These are phyloP conservation scores for Vicia sativa DNA, from an alignment of 306 rosid species.

Conservation along the genomic window DNA sequence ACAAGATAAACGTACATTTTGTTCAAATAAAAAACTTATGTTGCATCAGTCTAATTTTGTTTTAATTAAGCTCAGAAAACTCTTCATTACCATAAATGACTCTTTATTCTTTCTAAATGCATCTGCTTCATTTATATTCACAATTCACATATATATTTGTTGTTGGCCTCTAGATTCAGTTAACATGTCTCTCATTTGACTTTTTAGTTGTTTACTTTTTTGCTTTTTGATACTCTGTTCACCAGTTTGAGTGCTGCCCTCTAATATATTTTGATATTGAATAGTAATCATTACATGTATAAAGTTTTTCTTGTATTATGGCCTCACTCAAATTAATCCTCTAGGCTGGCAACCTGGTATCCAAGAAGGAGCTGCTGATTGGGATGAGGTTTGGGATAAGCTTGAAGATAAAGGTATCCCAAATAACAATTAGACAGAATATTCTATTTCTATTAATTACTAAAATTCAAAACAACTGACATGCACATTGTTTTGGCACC, in stretches of 20 bases:
- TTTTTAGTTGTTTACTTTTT: conserved; percentile 28
- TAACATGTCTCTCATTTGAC: background rate
- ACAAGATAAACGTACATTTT: conserved; percentile 19
- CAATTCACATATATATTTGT: background rate
- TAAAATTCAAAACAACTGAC: conserved; percentile 1
- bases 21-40: background rate
- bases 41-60: conserved; percentile 12
- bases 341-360: conserved; percentile 95
- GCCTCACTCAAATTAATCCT: conserved; percentile 36
- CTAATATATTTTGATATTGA: conserved; percentile 25
- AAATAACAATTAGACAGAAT: conserved; percentile 32
- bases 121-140: conserved; percentile 8
- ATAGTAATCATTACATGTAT: conserved; percentile 13
- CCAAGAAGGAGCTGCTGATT: conserved; percentile 90
- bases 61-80: conserved; percentile 32
- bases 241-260: conserved; percentile 1
- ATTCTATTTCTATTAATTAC: conserved; percentile 32
- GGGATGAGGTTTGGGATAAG: conserved; percentile 98
- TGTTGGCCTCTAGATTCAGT: conserved; percentile 15
- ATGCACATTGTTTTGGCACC: conserved; percentile 9
- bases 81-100: conserved; percentile 17
- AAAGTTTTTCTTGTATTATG: conserved; percentile 24
- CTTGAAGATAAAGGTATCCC: conserved; percentile 92
- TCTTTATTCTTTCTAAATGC: conserved; percentile 23
- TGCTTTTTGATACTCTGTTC: conserved; percentile 12